Evolutionary conservation across 352 stramenopile genomes (phyloP), one percentile per base, ranked within the genome.

Genomic region (Aphanomyces invadans): DNA sequence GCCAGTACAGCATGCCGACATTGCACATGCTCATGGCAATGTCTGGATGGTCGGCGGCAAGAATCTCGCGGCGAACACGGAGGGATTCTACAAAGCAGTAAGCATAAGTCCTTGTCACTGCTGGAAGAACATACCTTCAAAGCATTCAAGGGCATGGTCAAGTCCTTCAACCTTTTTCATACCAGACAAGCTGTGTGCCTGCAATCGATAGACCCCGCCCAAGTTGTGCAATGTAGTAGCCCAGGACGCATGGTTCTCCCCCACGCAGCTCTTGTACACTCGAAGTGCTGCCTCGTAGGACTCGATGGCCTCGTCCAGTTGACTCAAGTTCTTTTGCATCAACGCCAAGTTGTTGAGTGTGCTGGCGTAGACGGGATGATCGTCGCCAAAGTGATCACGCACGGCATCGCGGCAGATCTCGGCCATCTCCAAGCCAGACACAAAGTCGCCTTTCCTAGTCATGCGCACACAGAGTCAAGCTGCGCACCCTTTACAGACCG

Each of bases 271-370:
- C 72, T 90, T 92, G 77, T 93, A 93, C 32, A 84, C 79, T 33
- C 85, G 76, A 55, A 93, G 71, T 42, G 85, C 85, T 59, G 78
- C 86, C 72, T 91, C 81, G 75, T 93, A 93, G 65, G 83, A 74
- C 71, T 87, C 81, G 54, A 93, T 75, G 10, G 85, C 83, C 39
- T 90, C 77, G 32, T 89, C 80, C 61, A 79, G 76, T 70, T 88
- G 76, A 9, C 83, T 83, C 69, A 89, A 38, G 69, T 88, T 91
- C 75, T 93, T 93, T 74, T 93, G 86, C 83, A 93, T 92, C 54
- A 93, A 80, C 25, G 85, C 85, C 45, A 93, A 89, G 70, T 93
- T 92, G 62, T 83, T 90, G 57, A 93, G 80, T 42, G 85, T 92
- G 59, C 85, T 92, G 10, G 85, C 85, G 44, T 86, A 93, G 25